Percentiles rank a stretch among this genome's conserved stretches.
Conservation (phyloP, 2,329 filamentous ascomycete genomes). For the Talaromyces rugulosus region DNA sequence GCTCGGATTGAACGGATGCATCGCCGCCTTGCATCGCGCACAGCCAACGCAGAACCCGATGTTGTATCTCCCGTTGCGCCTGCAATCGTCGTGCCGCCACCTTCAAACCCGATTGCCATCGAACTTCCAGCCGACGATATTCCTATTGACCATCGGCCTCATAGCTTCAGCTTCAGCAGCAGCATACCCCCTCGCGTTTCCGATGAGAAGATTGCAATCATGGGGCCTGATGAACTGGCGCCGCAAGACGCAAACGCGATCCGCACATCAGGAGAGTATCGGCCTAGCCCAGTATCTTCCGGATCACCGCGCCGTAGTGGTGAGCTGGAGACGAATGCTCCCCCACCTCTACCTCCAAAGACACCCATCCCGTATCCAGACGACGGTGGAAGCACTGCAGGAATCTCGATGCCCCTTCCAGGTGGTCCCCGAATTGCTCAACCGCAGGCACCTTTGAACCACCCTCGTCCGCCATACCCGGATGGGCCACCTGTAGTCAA, state of each 20-base stretch:
- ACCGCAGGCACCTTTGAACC: conserved; percentile 13
- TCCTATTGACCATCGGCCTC: conserved; percentile 5
- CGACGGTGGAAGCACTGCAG: conserved; percentile 21
- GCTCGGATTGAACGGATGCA: conserved; percentile 79
- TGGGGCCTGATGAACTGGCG: conserved; percentile 52
- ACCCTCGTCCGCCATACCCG: conserved; percentile 66
- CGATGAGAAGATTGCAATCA: conserved; percentile 65
- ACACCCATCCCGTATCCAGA: conserved; percentile 61
- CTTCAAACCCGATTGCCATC: conserved; percentile 46
- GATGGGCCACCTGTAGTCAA: conserved; percentile 80
- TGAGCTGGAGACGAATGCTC: conserved; percentile 33
- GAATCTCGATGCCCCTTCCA: conserved; percentile 33
- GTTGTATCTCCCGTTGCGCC: conserved; percentile 6
- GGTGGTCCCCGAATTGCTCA: conserved; percentile 7
- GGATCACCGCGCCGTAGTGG: conserved; percentile 31
- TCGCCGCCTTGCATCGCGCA: conserved; percentile 56
- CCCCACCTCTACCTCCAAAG: conserved; percentile 73
- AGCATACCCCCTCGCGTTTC: conserved; percentile 41
- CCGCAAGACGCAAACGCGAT: conserved; percentile 24
- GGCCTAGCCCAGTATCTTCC: conserved; percentile 35
- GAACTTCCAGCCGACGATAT: conserved; percentile 57
- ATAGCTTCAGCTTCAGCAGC: conserved; percentile 22
- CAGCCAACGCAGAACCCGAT: conserved; percentile 15
- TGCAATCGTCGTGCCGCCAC: conserved; percentile 28
- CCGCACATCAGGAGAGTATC: conserved; percentile 28